Conservation (phyloP, 208 protist species). For the Trypanosomatidae sp. region DNA sequence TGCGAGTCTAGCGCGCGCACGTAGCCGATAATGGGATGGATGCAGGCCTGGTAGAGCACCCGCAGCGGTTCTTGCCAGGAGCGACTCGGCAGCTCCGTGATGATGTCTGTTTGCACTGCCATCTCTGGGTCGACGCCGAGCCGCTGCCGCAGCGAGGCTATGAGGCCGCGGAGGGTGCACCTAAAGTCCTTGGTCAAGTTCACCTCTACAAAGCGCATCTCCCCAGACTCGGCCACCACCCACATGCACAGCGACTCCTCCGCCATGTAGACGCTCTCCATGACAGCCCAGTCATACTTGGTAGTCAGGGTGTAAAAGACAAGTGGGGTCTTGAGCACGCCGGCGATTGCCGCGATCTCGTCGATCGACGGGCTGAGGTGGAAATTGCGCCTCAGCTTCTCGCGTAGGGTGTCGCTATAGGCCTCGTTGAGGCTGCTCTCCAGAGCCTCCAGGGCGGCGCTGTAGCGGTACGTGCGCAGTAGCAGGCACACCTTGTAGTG, state of each 20-base stretch:
- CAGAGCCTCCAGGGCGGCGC: conserved; percentile 82
- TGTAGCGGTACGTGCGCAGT: conserved; percentile 84
- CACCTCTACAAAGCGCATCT: conserved; percentile 89
- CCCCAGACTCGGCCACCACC: conserved; percentile 74
- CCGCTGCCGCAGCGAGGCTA: conserved; percentile 48
- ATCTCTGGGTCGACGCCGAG: conserved; percentile 66
- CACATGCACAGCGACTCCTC: conserved; percentile 84
- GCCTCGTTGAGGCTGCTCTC: conserved; percentile 68
- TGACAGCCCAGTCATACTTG: conserved; percentile 66
- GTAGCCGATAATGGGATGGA: conserved; percentile 88
- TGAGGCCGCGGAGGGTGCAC: conserved; percentile 53
- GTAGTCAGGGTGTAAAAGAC: conserved; percentile 72
- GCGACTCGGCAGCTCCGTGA: conserved; percentile 64
- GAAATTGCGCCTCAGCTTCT: conserved; percentile 83
- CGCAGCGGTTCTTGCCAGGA: conserved; percentile 86
- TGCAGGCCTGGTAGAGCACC: conserved; percentile 76
- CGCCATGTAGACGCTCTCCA: conserved; percentile 37
- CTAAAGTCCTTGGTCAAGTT: conserved; percentile 82
- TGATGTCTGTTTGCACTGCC: conserved; percentile 36
- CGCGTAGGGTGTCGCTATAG: conserved; percentile 71
- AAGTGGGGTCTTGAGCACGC: conserved; percentile 53
- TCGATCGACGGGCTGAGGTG: conserved; percentile 62
- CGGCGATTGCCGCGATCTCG: conserved; percentile 81
- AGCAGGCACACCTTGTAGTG: conserved; percentile 69
- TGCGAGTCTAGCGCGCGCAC: conserved; percentile 60